Base-by-base conservation (phyloP, 208 protist species). In the Acanthamoeba rhysodes region DNA sequence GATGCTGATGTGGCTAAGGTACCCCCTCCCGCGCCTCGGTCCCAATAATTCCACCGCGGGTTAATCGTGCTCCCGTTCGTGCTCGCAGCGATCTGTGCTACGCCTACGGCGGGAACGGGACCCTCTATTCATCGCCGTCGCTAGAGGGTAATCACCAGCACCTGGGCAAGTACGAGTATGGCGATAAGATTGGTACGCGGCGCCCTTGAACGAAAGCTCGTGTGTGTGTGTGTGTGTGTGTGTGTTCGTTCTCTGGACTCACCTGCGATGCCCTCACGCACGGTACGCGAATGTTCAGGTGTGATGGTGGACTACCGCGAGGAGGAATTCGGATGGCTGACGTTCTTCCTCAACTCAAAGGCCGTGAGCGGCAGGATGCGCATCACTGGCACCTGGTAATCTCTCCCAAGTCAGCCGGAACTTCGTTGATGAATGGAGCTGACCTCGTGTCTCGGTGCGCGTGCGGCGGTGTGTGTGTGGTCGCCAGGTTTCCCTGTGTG, bases 261-360 rank as follows among this genome's bases (percentile, higher is more conserved):
- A 41, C 37, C 37, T 41, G 37, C 37, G 37, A 41, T 3, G 4
- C 37, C 37, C 37, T 4, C 37, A 41, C 37, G 37, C 37, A 41
- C 37, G 37, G 37, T 3, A 41, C 37, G 37, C 37, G 37, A 41
- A 41, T 3, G 37, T 41, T 10, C 20, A 76, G 68, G 68, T 4
- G 37, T 80, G 12, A 41, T 80, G 72, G 72, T 80, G 41, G 72
- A 80, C 72, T 32, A 80, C 5, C 72, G 72, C 18, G 72, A 80
- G 18, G 50, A 80, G 22, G 72, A 50, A 4, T 20, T 7, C 3
- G 72, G 72, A 0, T 80, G 32, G 37, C 41, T 80, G 32, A 41
- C n/a, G 0, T 80, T 80, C 72, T 80, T 27, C 22, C 72, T 80
- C 41, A 80, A 80, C 72, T 50, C 48, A 37, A 16, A 50, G 18